Evolutionary conservation across 2,329 filamentous ascomycete species (phyloP).

Genomic region (Alternaria dauci): DNA sequence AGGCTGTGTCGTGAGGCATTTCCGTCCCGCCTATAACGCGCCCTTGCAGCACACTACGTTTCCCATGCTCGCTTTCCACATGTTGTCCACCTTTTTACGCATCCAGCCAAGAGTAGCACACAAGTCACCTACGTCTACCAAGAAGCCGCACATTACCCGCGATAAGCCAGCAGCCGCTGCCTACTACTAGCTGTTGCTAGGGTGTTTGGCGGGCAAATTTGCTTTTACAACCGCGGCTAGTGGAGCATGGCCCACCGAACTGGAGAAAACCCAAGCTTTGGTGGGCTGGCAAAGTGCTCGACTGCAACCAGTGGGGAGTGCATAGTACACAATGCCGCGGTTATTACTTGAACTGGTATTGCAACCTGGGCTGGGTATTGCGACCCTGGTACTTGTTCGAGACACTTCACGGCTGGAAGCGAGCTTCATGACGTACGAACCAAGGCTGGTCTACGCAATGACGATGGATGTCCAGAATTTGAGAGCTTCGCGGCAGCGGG

Average conservation of each 20-base stretch:
- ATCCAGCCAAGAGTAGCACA: background rate
- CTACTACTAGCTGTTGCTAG: background rate
- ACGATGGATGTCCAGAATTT: background rate
- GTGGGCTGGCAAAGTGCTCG: background rate
- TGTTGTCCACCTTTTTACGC: background rate
- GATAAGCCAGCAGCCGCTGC: background rate
- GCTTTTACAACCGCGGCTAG: background rate
- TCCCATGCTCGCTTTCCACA: background rate
- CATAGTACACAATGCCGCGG: background rate
- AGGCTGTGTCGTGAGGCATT: slow-evolving; percentile 15
- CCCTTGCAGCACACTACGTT: slow-evolving; percentile 27
- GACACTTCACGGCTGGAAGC: background rate
- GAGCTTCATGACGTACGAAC: slow-evolving; percentile 7
- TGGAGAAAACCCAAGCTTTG: background rate
- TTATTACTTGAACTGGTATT: background rate
- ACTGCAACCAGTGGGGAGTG: background rate
- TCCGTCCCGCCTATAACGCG: slow-evolving; percentile 28
- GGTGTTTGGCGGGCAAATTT: slow-evolving; percentile 2
- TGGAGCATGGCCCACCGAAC: background rate
- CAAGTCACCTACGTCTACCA: background rate
- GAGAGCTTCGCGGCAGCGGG: background rate
- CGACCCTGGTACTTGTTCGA: background rate
- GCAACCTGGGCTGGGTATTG: background rate
- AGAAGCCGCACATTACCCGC: background rate
- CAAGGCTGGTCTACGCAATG: background rate